Base-by-base conservation (phyloP, 768 basidiomycete genomes). In the Filobasidium floriforme region DNA sequence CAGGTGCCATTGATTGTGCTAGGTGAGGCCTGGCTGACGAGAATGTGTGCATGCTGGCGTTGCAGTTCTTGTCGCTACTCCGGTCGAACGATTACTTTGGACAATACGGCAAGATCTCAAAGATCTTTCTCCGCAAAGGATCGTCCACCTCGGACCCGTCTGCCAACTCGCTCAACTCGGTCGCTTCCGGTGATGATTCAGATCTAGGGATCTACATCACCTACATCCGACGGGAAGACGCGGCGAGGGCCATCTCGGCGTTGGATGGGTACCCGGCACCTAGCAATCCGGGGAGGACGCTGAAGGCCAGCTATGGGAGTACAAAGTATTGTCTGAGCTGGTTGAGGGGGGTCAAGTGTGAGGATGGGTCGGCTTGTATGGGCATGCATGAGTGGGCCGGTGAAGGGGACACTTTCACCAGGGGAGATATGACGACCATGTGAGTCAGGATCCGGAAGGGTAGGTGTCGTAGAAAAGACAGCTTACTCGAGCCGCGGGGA, bases 241-340 rank as follows among this genome's bases (percentile, higher is more conserved):
- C 96, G 1, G 88, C 89, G 32, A 86, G 92, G 26, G 90, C 91
- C 63, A 97, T 98, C 68, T 82, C 86, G 28, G 91, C 92, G 15
- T 88, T 98, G 28, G 96, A 99, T 79, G 93, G 96, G 1, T 86
- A 89, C 28, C 82, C 87, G 24, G 90, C 92, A 15, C 92, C 93
- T n/a, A 86, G 88, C 15, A 92, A 91, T 57, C 88, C 89, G 41
- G 86, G 88, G 24, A 89, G 93, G 67, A 83, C 90, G 52, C 88
- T 99, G 86, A 84, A 90, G 68, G 94, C 92, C 19, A 93, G 90
- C 74, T 88, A 90, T 77, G 96, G 96, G 29, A 98, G 93, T 18
- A 94, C 94, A 40, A 90, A 96, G 78, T 99, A 99, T 74, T 99
- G 96, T 80, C 92, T 97, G 86, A 83, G 87, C 3, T 98, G 96